Percentiles rank a stretch among this genome's conserved stretches.
Evolutionary conservation across 1,284 basidiomycete species (phyloP).

Genomic region (Leccinum griseonigrum): DNA sequence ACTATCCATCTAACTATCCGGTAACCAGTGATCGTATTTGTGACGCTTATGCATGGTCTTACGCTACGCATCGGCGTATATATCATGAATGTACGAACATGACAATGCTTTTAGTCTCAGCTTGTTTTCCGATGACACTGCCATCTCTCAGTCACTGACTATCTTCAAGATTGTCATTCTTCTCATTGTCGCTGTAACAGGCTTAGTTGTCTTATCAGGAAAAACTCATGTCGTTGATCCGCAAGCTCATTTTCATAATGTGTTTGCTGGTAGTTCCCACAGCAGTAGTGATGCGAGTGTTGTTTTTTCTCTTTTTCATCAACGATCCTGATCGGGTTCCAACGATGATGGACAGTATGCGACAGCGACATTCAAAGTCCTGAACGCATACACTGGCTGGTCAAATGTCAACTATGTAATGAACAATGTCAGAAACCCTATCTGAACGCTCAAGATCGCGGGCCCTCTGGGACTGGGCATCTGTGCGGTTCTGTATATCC

Average conservation of each 20-base stretch:
- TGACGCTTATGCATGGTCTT: conserved; percentile 46
- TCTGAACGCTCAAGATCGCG: conserved; percentile 52
- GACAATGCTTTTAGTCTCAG: neutral
- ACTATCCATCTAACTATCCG: neutral
- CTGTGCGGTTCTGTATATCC: conserved; percentile 46
- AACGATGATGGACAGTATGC: conserved; percentile 41
- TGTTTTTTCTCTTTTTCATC: neutral
- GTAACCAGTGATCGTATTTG: conserved; percentile 40
- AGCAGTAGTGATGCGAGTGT: conserved; percentile 42
- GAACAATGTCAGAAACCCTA: conserved; percentile 51
- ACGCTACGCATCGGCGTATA: conserved; percentile 43
- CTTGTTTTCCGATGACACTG: neutral
- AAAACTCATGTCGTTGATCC: conserved; percentile 43
- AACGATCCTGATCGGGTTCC: neutral
- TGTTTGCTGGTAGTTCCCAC: conserved; percentile 48
- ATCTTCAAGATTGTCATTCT: conserved; percentile 30
- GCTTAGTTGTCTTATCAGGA: conserved; percentile 53
- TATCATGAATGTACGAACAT: conserved; percentile 46
- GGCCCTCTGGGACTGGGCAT: conserved; percentile 51
- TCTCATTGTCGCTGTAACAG: conserved; percentile 27
- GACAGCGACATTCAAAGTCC: conserved; percentile 57
- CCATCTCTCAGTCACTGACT: conserved; percentile 11
- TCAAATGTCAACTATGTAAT: conserved; percentile 51
- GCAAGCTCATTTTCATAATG: conserved; percentile 44
- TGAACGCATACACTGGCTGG: conserved; percentile 57